These are phyloP conservation scores for Leishmania amazonensis DNA, from an alignment of 208 protist species.

Conservation along the genomic window DNA sequence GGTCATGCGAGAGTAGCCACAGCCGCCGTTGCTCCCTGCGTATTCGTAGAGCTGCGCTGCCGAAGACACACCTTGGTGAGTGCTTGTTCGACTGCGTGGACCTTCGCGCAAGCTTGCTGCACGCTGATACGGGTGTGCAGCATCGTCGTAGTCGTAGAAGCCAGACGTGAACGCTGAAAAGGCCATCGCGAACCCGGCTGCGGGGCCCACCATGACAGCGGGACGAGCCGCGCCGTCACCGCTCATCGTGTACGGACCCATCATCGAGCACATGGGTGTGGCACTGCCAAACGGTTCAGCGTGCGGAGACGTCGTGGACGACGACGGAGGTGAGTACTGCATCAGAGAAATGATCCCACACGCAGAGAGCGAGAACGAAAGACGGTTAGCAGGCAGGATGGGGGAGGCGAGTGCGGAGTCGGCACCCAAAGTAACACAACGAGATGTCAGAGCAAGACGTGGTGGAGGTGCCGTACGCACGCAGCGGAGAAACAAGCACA, in stretches of 20 bases:
- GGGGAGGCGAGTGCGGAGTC: neutral
- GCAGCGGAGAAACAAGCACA: neutral
- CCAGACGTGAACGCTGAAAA: neutral
- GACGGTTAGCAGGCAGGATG: neutral
- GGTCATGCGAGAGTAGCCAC: neutral
- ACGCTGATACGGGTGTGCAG: neutral
- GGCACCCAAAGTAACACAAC: neutral
- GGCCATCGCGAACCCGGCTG: neutral
- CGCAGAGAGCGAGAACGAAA: neutral
- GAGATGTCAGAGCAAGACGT: neutral
- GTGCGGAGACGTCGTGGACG: neutral
- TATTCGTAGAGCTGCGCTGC: neutral
- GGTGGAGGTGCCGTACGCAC: neutral
- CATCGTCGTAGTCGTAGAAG: neutral
- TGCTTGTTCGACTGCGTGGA: neutral
- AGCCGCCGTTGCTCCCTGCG: neutral
- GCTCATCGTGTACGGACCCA: conserved; percentile 13
- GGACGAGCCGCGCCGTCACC: neutral
- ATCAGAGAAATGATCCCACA: neutral
- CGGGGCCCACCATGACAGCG: neutral
- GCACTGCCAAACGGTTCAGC: neutral
- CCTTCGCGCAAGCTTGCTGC: neutral
- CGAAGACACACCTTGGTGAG: neutral
- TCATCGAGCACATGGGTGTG: neutral
- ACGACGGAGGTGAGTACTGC: neutral